Evolutionary conservation across 108 stramenopile genomes (phyloP), one percentile per base, ranked within the genome.

Genomic region (Discostella stelligeroides): DNA sequence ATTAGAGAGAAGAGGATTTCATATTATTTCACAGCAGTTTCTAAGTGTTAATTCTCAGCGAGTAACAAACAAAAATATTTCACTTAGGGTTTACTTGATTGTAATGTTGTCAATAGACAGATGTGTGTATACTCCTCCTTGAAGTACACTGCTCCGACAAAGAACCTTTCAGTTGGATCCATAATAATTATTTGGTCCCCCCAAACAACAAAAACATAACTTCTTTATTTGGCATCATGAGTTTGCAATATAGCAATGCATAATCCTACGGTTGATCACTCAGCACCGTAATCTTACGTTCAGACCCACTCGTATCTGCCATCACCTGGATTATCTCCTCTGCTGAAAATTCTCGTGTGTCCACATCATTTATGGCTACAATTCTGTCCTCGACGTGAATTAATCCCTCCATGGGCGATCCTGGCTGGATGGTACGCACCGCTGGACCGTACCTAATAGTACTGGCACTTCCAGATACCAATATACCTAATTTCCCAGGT

Each of bases 351-450:
- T 89, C 54, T 39, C 89, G 51, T 13, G 93, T 94, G 66, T 92
- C 86, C 21, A 86, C 63, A 63, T 82, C 82, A 80, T 94, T 85
- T 0, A 94, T 83, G 20, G 89, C 83, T 40, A 94, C 76, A 49
- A 94, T 94, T 48, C 91, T 54, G 38, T 94, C 93, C 12, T 85
- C 87, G 18, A 85, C 86, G 61, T 85, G 87, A 0, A 92, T 65
- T 28, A 90, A 74, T 0, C 93, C 93, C 45, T 82, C 80, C 45
- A 94, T 73, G 23, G 85, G 81, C 21, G 89, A 90, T 43, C 86
- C 89, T 3, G 68, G 62, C 68, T 84, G 85, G n/a, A 79, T 25
- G 17, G 80, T 70, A 27, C 63, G 48, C 20, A 85, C 75, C 7
- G 70, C 74, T 34, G 84, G 84, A 21, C 70, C 74, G 48, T 81